These are phyloP conservation scores for Phytopythium litorale DNA, from an alignment of 352 stramenopile species.

Conservation along the genomic window DNA sequence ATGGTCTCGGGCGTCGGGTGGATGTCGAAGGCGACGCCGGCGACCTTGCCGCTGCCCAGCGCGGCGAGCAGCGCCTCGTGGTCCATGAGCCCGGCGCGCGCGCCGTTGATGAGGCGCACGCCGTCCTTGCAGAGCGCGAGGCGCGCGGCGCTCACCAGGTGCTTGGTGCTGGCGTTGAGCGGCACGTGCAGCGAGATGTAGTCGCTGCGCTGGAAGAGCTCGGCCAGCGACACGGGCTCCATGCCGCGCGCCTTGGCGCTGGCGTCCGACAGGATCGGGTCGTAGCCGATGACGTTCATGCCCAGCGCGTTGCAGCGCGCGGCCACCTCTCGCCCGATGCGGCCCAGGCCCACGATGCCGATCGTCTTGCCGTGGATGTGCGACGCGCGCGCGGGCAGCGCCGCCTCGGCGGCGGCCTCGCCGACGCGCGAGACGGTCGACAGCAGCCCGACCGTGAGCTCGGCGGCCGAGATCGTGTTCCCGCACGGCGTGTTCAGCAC, in stretches of 20 bases:
- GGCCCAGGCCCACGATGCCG: slow-evolving; percentile 92
- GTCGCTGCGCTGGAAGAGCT: slow-evolving; percentile 91
- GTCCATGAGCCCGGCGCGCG: slow-evolving; percentile 93
- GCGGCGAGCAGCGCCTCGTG: slow-evolving; percentile 86
- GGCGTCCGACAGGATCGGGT: slow-evolving; percentile 88
- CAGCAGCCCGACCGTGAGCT: slow-evolving; percentile 93
- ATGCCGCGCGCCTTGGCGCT: slow-evolving; percentile 77
- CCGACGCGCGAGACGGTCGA: slow-evolving; percentile 56
- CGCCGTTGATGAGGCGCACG: slow-evolving; percentile 93
- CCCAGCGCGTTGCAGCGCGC: slow-evolving; percentile 90
- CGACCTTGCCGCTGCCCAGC: slow-evolving; percentile 80
- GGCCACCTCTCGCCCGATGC: slow-evolving; percentile 94
- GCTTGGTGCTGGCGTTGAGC: slow-evolving; percentile 92
- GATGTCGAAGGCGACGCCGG: slow-evolving; percentile 73
- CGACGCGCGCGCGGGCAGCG: slow-evolving; percentile 37
- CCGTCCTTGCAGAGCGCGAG: slow-evolving; percentile 90
- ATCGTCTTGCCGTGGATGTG: slow-evolving; percentile 91
- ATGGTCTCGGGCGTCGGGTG: slow-evolving; percentile 18
- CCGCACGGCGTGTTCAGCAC: slow-evolving; percentile 96
- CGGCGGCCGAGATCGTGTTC: slow-evolving; percentile 94
- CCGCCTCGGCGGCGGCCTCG: neutral
- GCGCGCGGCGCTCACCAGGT: slow-evolving; percentile 84
- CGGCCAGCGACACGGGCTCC: slow-evolving; percentile 77
- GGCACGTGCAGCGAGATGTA: slow-evolving; percentile 97
- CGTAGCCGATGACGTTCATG: slow-evolving; percentile 94